Conservation (phyloP, 495 filamentous ascomycete genomes). For the Terfezia boudieri region DNA sequence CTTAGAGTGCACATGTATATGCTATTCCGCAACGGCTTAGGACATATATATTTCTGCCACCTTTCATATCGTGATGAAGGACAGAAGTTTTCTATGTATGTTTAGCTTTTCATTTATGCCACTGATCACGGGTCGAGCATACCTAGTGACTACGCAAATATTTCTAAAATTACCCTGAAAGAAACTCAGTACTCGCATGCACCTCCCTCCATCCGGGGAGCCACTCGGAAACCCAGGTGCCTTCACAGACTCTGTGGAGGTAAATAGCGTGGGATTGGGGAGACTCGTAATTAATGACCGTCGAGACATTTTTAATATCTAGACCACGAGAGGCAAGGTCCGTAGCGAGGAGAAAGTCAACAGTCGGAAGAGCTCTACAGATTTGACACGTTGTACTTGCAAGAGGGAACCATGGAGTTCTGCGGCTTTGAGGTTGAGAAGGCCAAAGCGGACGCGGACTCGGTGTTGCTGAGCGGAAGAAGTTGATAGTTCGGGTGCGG, state of each 20-base stretch:
- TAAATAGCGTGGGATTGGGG: slow-evolving; percentile 90
- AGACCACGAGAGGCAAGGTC: slow-evolving; percentile 91
- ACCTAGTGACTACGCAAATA: too few species aligned
- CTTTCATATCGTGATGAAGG: too few species aligned
- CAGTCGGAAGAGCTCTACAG: slow-evolving; percentile 71
- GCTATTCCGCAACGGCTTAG: too few species aligned
- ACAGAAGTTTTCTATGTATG: too few species aligned
- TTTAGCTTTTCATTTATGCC: too few species aligned
- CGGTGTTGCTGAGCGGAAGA: slow-evolving; percentile 83
- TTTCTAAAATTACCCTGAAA: too few species aligned
- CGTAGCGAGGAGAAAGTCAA: slow-evolving; percentile 71
- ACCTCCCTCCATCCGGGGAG: too few species aligned
- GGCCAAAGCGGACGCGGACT: slow-evolving; percentile 65
- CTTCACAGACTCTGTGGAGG: slow-evolving; percentile 79
- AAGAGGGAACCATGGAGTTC: slow-evolving; percentile 91
- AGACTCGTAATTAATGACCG: slow-evolving; percentile 95
- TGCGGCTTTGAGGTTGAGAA: slow-evolving; percentile 65
- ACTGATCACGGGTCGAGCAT: too few species aligned
- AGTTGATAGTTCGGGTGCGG: slow-evolving; percentile 68
- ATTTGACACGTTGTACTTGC: slow-evolving; percentile 89
- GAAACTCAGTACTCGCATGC: too few species aligned
- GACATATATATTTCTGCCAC: too few species aligned
- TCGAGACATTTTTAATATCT: slow-evolving; percentile 88
- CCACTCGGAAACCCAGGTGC: too few species aligned
- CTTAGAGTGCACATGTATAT: too few species aligned